Conservation (phyloP, 176 grass and related monocot genomes). For the Zea mays region Zm-B73-REFERENCE-NAM-5.0 NC_050099.1:223328001-223328500, state of each 20-base stretch:
- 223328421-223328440: conserved; percentile 27
- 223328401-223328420: neutral
- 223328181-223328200: neutral
- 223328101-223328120: neutral
- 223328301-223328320: conserved; percentile 51
- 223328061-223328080: no score
- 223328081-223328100: neutral
- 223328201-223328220: conserved; percentile 13
- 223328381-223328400: neutral
- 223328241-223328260: neutral
- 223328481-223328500: conserved; percentile 82
- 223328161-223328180: neutral
- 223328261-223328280: neutral
- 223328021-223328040: neutral
- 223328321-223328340: conserved; percentile 94
- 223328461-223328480: conserved; percentile 87
- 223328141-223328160: neutral
- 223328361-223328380: conserved; percentile 36
- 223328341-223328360: conserved; percentile 91
- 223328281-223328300: conserved; percentile 19
- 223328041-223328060: no score
- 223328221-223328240: neutral
- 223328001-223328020: neutral
- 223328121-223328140: neutral
- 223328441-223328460: conserved; percentile 69